These are phyloP conservation scores for Macrophomina phaseolina DNA, from an alignment of 2,329 filamentous ascomycete genomes.

Conservation along the genomic window DNA sequence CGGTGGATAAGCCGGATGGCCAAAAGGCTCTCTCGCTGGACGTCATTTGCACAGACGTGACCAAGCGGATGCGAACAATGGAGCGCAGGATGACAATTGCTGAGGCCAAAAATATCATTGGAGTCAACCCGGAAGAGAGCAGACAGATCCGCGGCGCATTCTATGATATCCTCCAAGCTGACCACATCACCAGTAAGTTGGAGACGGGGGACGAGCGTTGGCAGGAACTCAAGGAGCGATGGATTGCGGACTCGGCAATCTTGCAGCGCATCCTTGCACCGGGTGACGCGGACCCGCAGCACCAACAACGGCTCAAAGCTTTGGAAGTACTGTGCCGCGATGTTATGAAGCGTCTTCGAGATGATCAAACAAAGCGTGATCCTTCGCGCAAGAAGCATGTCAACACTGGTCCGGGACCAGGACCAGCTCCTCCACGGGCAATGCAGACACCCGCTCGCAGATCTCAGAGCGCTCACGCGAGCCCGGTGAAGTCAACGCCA, in stretches of 20 bases:
- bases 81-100: conserved; percentile 72
- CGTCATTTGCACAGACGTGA: conserved; percentile 80
- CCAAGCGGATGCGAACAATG: conserved; percentile 74
- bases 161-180: conserved; percentile 67
- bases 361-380: conserved; percentile 66
- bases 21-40: conserved; percentile 74
- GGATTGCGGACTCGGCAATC: conserved; percentile 65
- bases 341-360: conserved; percentile 76
- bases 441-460: conserved; percentile 8
- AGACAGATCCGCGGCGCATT: conserved; percentile 70
- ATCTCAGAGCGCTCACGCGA: conserved; percentile 1
- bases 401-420: conserved; percentile 50
- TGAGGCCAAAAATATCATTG: conserved; percentile 74
- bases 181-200: conserved; percentile 74
- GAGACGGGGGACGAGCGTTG: conserved; percentile 74
- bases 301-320: conserved; percentile 65
- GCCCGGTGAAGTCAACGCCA: conserved; percentile 11
- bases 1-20: conserved; percentile 35
- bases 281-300: conserved; percentile 58
- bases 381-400: conserved; percentile 51
- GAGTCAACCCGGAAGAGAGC: conserved; percentile 71
- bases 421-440: conserved; percentile 39
- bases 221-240: conserved; percentile 70
- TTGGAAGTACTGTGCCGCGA: conserved; percentile 75
- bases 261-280: conserved; percentile 61